Evolutionary conservation across 495 filamentous ascomycete species (phyloP).

Genomic region (Umbilicaria muhlenbergii): DNA sequence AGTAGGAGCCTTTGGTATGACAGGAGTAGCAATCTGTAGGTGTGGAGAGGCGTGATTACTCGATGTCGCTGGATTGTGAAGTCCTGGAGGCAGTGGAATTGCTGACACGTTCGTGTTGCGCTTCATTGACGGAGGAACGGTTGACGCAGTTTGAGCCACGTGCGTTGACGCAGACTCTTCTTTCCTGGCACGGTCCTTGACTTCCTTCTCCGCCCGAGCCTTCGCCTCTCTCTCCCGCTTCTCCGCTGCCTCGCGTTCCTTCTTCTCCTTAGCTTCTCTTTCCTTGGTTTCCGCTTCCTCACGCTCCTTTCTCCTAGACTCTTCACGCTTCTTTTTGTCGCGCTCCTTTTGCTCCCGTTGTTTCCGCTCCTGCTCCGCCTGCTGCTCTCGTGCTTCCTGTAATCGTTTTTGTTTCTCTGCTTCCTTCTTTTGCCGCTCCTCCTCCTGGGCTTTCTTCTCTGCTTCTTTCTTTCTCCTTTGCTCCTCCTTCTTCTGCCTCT

Average conservation of each 20-base stretch:
- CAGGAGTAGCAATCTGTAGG: slow-evolving; percentile 60
- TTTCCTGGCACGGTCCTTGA: slow-evolving; percentile 33
- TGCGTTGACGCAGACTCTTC: slow-evolving; percentile 4
- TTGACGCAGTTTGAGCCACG: slow-evolving; percentile 13
- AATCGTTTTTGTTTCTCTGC: slow-evolving; percentile 60
- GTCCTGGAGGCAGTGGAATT: slow-evolving; percentile 35
- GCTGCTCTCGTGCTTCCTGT: slow-evolving; percentile 71
- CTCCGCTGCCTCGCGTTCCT: slow-evolving; percentile 40
- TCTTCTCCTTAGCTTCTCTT: slow-evolving; percentile 38
- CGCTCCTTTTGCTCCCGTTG: slow-evolving; percentile 55
- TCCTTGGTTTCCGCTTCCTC: slow-evolving; percentile 67
- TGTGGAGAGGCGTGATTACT: slow-evolving; percentile 57
- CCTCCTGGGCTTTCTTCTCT: slow-evolving; percentile 80
- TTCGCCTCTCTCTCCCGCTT: slow-evolving; percentile 54
- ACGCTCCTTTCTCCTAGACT: slow-evolving; percentile 44
- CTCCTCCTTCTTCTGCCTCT: slow-evolving; percentile 65
- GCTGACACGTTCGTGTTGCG: slow-evolving; percentile 31
- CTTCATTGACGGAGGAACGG: slow-evolving; percentile 16
- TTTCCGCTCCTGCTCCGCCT: slow-evolving; percentile 59
- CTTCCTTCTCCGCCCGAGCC: slow-evolving; percentile 31
- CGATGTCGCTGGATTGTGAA: slow-evolving; percentile 31
- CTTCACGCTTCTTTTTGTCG: slow-evolving; percentile 54
- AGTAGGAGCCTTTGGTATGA: slow-evolving; percentile 67
- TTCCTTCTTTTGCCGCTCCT: slow-evolving; percentile 68
- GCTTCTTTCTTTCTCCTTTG: slow-evolving; percentile 83